Base-by-base conservation (phyloP, 1,139 yeast genomes). In the Arxiozyma slooffiae region DNA sequence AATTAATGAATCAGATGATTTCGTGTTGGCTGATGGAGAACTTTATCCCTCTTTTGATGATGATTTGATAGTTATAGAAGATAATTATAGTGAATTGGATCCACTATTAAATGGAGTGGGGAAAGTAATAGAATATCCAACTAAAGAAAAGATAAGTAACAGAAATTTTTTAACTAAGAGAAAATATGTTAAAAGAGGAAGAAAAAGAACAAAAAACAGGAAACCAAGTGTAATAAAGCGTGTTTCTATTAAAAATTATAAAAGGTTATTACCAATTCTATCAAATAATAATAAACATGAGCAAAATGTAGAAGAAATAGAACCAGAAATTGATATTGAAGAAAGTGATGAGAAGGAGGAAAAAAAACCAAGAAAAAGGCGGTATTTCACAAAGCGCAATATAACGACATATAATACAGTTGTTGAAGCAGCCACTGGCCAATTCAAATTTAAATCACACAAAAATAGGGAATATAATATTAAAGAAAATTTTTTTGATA, bases 391-490 rank as follows among this genome's bases (percentile, higher is more conserved):
- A 4, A 41, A 38, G 16, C 40, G 47, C 23, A 39, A 38, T 18
- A 22, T 21, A 2, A 37, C 47, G 21, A 52, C 54, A 3, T 63
- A 60, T 46, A 53, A 56, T 2, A 62, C 67, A 4, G 60, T 62
- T 16, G 52, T 64, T 7, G 67, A 64, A 46, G 59, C 60, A 2
- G 44, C 53, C 6, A 50, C 61, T 17, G 46, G 52, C 34, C 50
- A 45, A n/a, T 58, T 55, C 48, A 51, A 51, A 7, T 17, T 49
- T 3, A 34, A 50, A 8, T 47, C 46, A 20, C 37, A 44, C 37
- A 49, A 46, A 18, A 46, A n/a, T n/a, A n/a, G 26, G 7, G 2
- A 7, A 16, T 6, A 4, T 30, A 14, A 6, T 30, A 7, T 14
- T 14, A n/a, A n/a, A 2, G 36, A 6, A 30, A 30, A 30, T 30